These are phyloP conservation scores for Cladophialophora immunda DNA, from an alignment of 2,329 filamentous ascomycete genomes.

Conservation along the genomic window DNA sequence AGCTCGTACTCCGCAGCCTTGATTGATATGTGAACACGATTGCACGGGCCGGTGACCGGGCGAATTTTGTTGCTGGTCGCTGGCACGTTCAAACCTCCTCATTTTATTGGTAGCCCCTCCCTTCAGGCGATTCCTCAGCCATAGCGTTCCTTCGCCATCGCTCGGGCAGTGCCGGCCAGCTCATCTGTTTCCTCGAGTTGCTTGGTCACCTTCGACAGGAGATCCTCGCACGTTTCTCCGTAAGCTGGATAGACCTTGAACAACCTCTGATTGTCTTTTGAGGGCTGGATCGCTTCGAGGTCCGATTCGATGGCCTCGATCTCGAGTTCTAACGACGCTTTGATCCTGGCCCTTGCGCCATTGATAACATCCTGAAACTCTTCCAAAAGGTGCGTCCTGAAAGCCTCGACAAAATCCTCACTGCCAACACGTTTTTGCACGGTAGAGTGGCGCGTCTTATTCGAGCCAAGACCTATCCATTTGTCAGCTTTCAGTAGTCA, in stretches of 20 bases:
- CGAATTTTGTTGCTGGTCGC: no score
- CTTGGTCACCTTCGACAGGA: background rate
- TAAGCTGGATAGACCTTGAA: background rate
- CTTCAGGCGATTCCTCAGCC: background rate
- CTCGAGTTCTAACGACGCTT: background rate
- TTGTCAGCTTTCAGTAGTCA: background rate
- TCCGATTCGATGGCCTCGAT: constrained; percentile 4
- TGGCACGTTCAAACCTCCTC: background rate
- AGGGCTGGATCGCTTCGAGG: background rate
- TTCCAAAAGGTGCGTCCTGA: background rate
- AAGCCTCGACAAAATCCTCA: constrained; percentile 1
- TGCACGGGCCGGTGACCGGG: no score
- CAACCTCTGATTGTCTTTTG: background rate
- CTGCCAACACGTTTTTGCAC: background rate
- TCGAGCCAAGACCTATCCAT: background rate
- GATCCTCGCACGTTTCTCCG: background rate
- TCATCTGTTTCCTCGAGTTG: background rate
- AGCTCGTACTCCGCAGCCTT: no score
- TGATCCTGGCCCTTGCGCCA: background rate
- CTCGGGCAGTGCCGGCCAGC: constrained; percentile 7
- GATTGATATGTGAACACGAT: no score
- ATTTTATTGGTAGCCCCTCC: background rate
- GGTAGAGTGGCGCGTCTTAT: background rate
- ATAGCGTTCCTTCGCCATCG: constrained; percentile 5
- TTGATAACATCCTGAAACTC: constrained; percentile 1